Evolutionary conservation across 805 yeast species (phyloP).

Genomic region (Schizosaccharomyces osmophilus): DNA sequence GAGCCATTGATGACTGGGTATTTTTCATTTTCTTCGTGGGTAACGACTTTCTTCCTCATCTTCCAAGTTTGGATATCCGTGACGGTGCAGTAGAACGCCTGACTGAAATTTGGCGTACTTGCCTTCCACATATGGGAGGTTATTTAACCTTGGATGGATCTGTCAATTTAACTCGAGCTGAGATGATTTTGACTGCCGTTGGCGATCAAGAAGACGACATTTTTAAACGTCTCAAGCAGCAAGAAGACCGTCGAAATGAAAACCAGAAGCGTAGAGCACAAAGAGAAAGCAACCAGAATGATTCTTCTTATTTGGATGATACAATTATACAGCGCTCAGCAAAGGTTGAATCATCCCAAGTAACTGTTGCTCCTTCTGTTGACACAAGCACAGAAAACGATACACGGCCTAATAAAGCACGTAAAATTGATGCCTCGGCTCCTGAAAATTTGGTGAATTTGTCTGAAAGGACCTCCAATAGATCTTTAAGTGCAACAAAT

Average conservation of each 20-base stretch:
- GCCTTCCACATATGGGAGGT: constrained; percentile 39
- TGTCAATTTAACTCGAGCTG: constrained; percentile 53
- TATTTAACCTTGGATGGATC: constrained; percentile 80
- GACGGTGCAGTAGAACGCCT: constrained; percentile 76
- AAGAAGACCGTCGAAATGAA: constrained; percentile 45
- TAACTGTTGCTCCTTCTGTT: neutral
- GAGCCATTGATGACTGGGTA: constrained; percentile 97
- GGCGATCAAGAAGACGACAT: constrained; percentile 58
- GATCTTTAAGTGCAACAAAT: constrained; percentile 4
- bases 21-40: constrained; percentile 97
- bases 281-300: neutral
- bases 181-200: constrained; percentile 35
- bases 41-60: constrained; percentile 89
- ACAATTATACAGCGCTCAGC: neutral
- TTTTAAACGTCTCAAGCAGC: constrained; percentile 41
- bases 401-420: neutral
- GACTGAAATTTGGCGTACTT: constrained; percentile 59
- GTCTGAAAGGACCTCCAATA: constrained; percentile 3
- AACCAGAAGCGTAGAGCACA: constrained; percentile 32
- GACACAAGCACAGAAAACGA: neutral
- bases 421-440: neutral
- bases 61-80: constrained; percentile 82
- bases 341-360: neutral
- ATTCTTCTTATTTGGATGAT: neutral
- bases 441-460: neutral